Evolutionary conservation across 202 grass and related monocot genomes (phyloP).

Genomic region (Hordeum pubiflorum): DNA sequence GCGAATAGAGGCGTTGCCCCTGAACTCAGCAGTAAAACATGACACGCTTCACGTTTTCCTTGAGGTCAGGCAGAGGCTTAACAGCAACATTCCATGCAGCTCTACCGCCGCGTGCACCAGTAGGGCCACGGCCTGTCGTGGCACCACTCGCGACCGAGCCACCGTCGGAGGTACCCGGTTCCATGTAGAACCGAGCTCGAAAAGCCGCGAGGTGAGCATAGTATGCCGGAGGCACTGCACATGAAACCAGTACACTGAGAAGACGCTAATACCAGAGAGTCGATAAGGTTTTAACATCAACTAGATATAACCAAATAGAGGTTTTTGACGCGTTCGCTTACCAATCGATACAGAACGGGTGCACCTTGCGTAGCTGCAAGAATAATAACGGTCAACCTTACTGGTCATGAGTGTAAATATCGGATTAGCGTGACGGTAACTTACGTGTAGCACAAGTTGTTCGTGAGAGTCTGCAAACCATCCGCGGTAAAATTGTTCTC

Average conservation of each 20-base stretch:
- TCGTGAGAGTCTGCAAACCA: slow-evolving; percentile 59
- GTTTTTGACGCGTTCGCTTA: slow-evolving; percentile 7
- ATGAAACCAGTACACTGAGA: neutral
- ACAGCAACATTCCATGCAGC: slow-evolving; percentile 36
- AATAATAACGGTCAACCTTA: neutral
- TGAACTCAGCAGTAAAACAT: slow-evolving; percentile 74
- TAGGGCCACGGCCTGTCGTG: slow-evolving; percentile 15
- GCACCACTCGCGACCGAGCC: slow-evolving; percentile 40
- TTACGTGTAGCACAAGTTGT: slow-evolving; percentile 88
- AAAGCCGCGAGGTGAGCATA: slow-evolving; percentile 73
- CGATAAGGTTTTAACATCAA: neutral
- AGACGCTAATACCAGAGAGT: neutral
- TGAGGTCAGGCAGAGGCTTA: slow-evolving; percentile 55
- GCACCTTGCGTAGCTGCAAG: slow-evolving; percentile 71
- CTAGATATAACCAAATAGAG: neutral
- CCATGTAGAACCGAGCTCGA: slow-evolving; percentile 67
- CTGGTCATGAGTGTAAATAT: neutral
- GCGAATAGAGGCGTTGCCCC: neutral
- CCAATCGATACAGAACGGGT: slow-evolving; percentile 73
- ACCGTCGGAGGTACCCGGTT: slow-evolving; percentile 43
- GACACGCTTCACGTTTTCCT: slow-evolving; percentile 69
- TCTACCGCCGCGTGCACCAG: slow-evolving; percentile 19
- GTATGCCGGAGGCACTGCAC: slow-evolving; percentile 62
- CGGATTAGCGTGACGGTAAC: neutral
- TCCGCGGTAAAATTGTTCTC: slow-evolving; percentile 76